Base-by-base conservation (phyloP, 225 moss, liverwort and hornwort species). In the Pseudisothecium myosuroides region DNA sequence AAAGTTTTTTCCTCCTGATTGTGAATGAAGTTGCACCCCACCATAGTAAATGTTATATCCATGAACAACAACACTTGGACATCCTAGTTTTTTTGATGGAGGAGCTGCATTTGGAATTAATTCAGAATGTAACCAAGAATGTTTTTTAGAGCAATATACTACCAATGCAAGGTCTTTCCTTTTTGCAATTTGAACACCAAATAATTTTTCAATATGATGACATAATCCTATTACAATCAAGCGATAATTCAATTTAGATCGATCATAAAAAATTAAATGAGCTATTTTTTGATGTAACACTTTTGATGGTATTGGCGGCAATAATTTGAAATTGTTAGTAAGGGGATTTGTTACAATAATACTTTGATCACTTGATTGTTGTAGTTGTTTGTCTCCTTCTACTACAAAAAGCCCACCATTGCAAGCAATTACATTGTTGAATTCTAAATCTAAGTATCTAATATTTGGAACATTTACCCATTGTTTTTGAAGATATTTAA, bases 1-100 rank as follows among this genome's bases (percentile, higher is more conserved):
- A 14, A 68, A 7, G 0, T 2, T 22, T 17, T 17, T 7, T 4
- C 2, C 43, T 7, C 4, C 1, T 6, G 50, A 45, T 59, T 27
- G 28, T 60, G 52, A 68, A 68, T 71, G 10, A 61, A 90, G 6
- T 54, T 62, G 58, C 4, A 36, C 6, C 37, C 90, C 71, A 62
- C 87, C 55, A 2, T 77, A 90, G 37, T 90, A 90, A 43, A 87
- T 41, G 28, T n/a, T 62, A 5, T 17, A 52, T 71, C 76, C 43
- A 59, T n/a, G 15, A 61, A 90, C 54, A 52, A 87, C 83, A 63
- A 90, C 0, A 83, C 3, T 90, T 28, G 90, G 36, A 43, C 17
- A 58, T 28, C 87, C 62, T 54, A 83, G 11, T 34, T 62, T 60
- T 76, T 20, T 11, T 69, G 61, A 15, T 43, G 21, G 36, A 18